These are phyloP conservation scores for Allomyces arbusculus DNA, from an alignment of 192 early-diverging fungal species.

Conservation along the genomic window DNA sequence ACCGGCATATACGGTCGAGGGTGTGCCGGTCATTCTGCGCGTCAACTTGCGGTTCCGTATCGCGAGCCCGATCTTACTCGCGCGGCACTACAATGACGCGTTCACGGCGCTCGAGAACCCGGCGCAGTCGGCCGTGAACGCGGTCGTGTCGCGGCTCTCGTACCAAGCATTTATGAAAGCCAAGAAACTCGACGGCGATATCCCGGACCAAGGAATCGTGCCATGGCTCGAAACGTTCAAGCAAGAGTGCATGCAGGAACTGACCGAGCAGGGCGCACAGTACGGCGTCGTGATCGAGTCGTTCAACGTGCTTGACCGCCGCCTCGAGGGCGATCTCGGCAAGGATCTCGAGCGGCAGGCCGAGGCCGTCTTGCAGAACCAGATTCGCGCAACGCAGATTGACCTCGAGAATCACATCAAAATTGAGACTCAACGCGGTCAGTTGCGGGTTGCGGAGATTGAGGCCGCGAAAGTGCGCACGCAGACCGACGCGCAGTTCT, in stretches of 20 bases:
- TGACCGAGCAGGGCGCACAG: constrained; percentile 9
- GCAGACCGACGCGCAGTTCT: not conserved
- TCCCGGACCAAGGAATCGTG: constrained; percentile 15
- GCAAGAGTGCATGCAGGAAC: constrained; percentile 17
- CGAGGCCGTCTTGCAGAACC: constrained; percentile 21
- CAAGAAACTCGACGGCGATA: constrained; percentile 17
- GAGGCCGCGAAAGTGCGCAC: not conserved
- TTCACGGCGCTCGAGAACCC: constrained; percentile 21
- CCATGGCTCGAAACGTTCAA: constrained; percentile 28
- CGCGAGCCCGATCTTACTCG: constrained; percentile 17
- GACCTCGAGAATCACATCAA: constrained; percentile 18
- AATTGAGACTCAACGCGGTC: not conserved
- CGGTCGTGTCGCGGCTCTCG: constrained; percentile 17
- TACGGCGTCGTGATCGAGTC: constrained; percentile 21
- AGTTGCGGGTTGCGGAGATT: not conserved
- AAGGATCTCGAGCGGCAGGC: constrained; percentile 19
- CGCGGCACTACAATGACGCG: constrained; percentile 19
- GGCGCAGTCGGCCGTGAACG: constrained; percentile 23
- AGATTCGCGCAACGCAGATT: constrained; percentile 23
- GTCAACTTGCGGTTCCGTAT: constrained; percentile 24
- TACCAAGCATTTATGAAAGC: constrained; percentile 29
- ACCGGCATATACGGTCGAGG: constrained; percentile 20
- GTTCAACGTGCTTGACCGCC: constrained; percentile 24
- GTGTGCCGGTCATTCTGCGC: constrained; percentile 20
- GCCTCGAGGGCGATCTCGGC: constrained; percentile 18